Evolutionary conservation across 768 basidiomycete genomes (phyloP).

Genomic region (Porpolomopsis calyptriformis): DNA sequence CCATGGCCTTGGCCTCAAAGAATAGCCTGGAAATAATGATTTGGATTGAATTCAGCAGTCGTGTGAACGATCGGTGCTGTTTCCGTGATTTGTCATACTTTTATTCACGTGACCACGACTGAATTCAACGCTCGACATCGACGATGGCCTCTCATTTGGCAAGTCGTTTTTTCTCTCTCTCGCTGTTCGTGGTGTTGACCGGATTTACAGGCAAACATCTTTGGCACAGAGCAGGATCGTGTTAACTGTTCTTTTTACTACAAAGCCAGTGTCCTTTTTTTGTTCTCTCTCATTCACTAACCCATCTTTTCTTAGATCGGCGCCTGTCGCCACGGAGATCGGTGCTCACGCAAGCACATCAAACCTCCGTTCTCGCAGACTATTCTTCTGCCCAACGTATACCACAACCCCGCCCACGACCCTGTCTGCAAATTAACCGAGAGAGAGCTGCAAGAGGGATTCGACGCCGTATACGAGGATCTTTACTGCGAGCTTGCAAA

Average conservation of each 20-base stretch:
- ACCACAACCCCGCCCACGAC: conserved; percentile 95
- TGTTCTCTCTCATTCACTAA: not conserved
- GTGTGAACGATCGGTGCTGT: no score
- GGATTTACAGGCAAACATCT: conserved; percentile 95
- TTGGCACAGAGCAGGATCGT: conserved; percentile 87
- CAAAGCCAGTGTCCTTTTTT: conserved; percentile 45
- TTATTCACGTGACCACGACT: no score
- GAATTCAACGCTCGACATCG: no score
- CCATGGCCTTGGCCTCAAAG: no score
- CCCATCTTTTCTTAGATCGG: conserved; percentile 59
- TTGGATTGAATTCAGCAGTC: no score
- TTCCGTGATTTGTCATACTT: no score
- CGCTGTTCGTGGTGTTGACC: no score
- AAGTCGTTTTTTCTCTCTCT: no score
- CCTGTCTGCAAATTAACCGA: conserved; percentile 81
- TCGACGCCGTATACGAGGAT: conserved; percentile 92
- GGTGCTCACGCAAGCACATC: conserved; percentile 98
- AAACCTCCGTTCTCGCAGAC: conserved; percentile 97
- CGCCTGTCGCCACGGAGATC: conserved; percentile 95
- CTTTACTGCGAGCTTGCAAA: conserved; percentile 90
- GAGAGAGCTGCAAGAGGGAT: conserved; percentile 82
- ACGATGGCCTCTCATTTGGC: no score
- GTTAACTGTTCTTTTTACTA: conserved; percentile 99
- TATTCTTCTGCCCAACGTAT: conserved; percentile 91
- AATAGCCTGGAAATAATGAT: no score